These are phyloP conservation scores for Kodamaea sagamina DNA, from an alignment of 805 yeast species.

Conservation along the genomic window DNA sequence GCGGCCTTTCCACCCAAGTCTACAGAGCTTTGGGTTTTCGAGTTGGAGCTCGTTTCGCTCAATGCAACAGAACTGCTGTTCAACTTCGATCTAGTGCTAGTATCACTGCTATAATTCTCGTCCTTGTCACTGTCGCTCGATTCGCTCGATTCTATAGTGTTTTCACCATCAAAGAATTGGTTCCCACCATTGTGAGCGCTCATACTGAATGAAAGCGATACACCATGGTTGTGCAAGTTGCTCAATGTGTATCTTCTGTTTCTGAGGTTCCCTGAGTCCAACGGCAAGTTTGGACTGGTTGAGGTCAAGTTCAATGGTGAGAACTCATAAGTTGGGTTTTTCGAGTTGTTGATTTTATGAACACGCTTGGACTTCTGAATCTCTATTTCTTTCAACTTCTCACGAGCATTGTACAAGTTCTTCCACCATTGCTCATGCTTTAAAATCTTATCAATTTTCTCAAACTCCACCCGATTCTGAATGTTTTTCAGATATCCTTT, in stretches of 20 bases:
- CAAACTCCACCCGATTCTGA: slow-evolving; percentile 27
- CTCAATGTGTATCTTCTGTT: slow-evolving; percentile 56
- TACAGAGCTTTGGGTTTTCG: not conserved
- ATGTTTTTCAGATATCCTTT: slow-evolving; percentile 56
- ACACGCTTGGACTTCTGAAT: slow-evolving; percentile 23
- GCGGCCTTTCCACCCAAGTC: slow-evolving; percentile 2
- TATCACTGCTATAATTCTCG: slow-evolving; percentile 11
- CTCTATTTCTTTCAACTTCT: slow-evolving; percentile 36
- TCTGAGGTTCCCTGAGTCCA: slow-evolving; percentile 19
- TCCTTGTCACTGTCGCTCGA: slow-evolving; percentile 28
- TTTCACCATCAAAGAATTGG: slow-evolving; percentile 27
- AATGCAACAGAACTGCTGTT: slow-evolving; percentile 10
- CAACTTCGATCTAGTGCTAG: not conserved
- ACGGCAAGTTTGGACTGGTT: slow-evolving; percentile 21
- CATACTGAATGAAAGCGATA: slow-evolving; percentile 69
- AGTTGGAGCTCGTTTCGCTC: slow-evolving; percentile 1
- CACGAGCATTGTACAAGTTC: slow-evolving; percentile 61
- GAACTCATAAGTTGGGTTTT: slow-evolving; percentile 22
- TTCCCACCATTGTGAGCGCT: slow-evolving; percentile 48
- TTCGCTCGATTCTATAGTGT: slow-evolving; percentile 26
- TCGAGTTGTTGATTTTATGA: slow-evolving; percentile 9
- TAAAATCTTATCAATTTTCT: slow-evolving; percentile 52
- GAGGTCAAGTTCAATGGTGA: slow-evolving; percentile 28
- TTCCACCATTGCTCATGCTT: slow-evolving; percentile 85
- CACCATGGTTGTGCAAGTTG: slow-evolving; percentile 70